Evolutionary conservation across 2,329 filamentous ascomycete species (phyloP), one percentile per base, ranked within the genome.

Genomic region (Pseudonectria buxi): DNA sequence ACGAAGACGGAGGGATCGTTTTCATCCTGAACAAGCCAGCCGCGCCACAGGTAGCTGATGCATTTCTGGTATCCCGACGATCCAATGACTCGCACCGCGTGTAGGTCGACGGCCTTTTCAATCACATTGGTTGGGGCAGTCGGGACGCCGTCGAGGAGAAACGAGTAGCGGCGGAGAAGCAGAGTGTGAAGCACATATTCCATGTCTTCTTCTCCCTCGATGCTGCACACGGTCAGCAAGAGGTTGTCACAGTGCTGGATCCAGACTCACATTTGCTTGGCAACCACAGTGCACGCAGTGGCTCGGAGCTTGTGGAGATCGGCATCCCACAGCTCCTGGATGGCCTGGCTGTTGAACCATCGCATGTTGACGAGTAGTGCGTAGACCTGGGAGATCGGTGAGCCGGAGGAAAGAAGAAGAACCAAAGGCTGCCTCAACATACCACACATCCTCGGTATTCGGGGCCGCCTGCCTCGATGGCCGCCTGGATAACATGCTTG

Each of bases 1-100:
- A 95, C 74, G 56, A 98, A 98, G 34, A 79, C 80, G n/a, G 81
- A 79, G 0, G 90, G 84, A 50, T 96, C 89, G 32, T 89, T 74
- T 50, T 95, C 88, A 47, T 95, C 87, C 58, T 98, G 92, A n/a
- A 95, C 81, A 7, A 96, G 70, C 92, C 92, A 98, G 14, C 92
- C 92, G 43, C 80, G 78, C 92, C 92, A 98, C 7, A 98, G 78
- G 55, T 94, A 87, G 43, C 74, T 78, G 53, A 96, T 87, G 56
- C 90, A 96, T 64, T 94, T 95, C 48, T 96, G 92, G 59, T 96
- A 98, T 16, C 92, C 90, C 0, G 86, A 88, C 1, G 85, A 90
- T 3, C 87, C 87, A 43, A 96, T 96, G 31, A 98, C 80, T 11
- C 76, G 73, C 30, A 96, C 69, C 1, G 90, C 87, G 57, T 98